Base-by-base conservation (phyloP, 2,329 filamentous ascomycete species). In the Harringtonia aguacate region DNA sequence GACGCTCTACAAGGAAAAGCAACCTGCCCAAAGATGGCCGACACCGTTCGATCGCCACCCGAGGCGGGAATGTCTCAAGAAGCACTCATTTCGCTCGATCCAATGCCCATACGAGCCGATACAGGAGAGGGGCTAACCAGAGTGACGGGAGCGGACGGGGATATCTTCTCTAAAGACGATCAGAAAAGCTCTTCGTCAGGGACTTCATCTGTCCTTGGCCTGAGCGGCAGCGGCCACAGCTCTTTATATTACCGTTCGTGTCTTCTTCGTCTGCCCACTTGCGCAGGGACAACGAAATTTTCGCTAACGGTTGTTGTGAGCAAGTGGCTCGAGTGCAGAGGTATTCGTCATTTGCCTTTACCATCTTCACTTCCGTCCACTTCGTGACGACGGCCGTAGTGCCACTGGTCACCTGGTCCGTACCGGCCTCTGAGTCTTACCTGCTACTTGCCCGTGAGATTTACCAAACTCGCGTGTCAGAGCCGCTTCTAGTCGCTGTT, bases 401-500 rank as follows among this genome's bases (percentile, higher is more conserved):
- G 51, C 88, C 87, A 0, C 75, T 92, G 31, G 54, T 81, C 40
- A 86, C 84, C 34, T 76, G 72, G 46, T 86, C 84, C 37, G 76
- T 92, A 8, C 67, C 81, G 9, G 75, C 79, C 42, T 84, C 84
- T 48, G 89, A 95, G 59, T 80, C 79, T 40, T 94, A 88, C 62
- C 79, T 97, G 39, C 81, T 97, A 51, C 85, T 95, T 61, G 89
- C 88, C 24, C 79, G 90, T 48, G 89, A 94, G 39, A 80, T 92
- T 61, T 97, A 97, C 68, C 90, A 95, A 62, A 89, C 86, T 1
- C 73, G 82, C 2, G 67, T 86, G 15, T 72, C 84, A 41, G 89
- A 95, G 58, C 86, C 87, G 4, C 66, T 94, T 18, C 72, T 97
- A 48, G 77, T 97, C 48, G 79, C 73, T 36, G 61, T 87, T 2